These are phyloP conservation scores for Apium graveolens DNA, from an alignment of 129 eudicot species.

Conservation along the genomic window DNA sequence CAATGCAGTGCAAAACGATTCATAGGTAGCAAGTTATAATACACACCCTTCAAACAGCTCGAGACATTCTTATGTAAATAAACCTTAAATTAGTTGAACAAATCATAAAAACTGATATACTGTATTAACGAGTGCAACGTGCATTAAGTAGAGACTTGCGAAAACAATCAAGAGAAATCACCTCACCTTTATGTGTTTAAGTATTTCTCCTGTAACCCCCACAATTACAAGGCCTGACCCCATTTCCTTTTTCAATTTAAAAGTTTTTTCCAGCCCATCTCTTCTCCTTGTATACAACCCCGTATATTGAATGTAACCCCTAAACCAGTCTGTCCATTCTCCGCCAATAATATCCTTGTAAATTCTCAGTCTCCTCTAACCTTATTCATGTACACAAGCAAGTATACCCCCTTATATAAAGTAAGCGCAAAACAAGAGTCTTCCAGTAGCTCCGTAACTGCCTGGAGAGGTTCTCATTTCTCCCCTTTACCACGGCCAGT, in stretches of 20 bases:
- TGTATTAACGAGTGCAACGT: neutral
- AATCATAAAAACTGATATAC: neutral
- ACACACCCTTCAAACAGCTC: neutral
- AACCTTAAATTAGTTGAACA: neutral
- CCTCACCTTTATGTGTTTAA: constrained; percentile 11
- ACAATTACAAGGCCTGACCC: constrained; percentile 18
- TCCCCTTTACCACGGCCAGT: neutral
- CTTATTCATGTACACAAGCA: constrained; percentile 26
- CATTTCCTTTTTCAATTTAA: neutral
- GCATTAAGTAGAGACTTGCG: constrained; percentile 9
- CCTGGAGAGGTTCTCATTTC: constrained; percentile 13
- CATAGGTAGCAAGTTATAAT: neutral
- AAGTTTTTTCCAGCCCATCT: constrained; percentile 1
- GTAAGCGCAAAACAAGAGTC: constrained; percentile 14
- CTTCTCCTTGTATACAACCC: constrained; percentile 17
- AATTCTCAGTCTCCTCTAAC: neutral
- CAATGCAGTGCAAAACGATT: neutral
- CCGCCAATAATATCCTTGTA: constrained; percentile 8
- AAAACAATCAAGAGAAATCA: constrained; percentile 9
- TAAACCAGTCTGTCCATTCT: neutral
- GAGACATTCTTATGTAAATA: neutral
- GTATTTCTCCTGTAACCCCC: constrained; percentile 14
- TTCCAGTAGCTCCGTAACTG: neutral
- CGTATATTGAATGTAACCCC: neutral
- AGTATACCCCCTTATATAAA: constrained; percentile 19